These are phyloP conservation scores for Middelhovenomyces tepae DNA, from an alignment of 805 yeast species.

Conservation along the genomic window DNA sequence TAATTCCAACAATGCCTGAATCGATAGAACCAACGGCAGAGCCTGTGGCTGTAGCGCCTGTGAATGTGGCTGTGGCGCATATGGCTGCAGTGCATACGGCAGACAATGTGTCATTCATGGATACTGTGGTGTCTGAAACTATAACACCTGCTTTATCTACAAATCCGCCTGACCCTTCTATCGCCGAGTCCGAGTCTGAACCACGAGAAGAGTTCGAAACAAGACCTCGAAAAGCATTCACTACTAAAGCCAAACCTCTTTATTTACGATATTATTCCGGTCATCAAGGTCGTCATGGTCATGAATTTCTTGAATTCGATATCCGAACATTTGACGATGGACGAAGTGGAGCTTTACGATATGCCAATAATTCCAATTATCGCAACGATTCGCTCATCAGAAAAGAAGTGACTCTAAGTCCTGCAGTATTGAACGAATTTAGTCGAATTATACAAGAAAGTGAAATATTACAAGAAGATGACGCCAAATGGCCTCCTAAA, in stretches of 20 bases:
- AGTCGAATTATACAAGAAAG: constrained; percentile 30
- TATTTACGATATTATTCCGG: constrained; percentile 38
- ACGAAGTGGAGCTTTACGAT: constrained; percentile 27
- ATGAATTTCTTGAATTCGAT: constrained; percentile 37
- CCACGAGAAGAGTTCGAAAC: too few relatives aligned
- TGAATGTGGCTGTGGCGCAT: too few relatives aligned
- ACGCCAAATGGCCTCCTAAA: constrained; percentile 34
- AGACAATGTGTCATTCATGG: too few relatives aligned
- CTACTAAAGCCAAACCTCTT: constrained; percentile 23
- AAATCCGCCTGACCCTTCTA: too few relatives aligned
- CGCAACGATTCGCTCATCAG: constrained; percentile 34
- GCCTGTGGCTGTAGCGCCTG: too few relatives aligned
- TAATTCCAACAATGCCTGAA: too few relatives aligned
- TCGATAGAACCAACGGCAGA: too few relatives aligned
- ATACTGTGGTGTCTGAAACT: too few relatives aligned
- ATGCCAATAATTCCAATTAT: constrained; percentile 40
- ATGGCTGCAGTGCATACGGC: too few relatives aligned
- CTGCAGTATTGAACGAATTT: constrained; percentile 29
- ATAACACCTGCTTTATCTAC: too few relatives aligned
- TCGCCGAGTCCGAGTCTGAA: too few relatives aligned
- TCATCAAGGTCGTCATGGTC: constrained; percentile 37
- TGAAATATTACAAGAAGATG: constrained; percentile 35
- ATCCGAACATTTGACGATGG: constrained; percentile 25
- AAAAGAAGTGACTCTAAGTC: constrained; percentile 32
- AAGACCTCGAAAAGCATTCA: constrained; percentile 1